Evolutionary conservation across 2,329 filamentous ascomycete species (phyloP).

Genomic region (Anthostomella pinea): DNA sequence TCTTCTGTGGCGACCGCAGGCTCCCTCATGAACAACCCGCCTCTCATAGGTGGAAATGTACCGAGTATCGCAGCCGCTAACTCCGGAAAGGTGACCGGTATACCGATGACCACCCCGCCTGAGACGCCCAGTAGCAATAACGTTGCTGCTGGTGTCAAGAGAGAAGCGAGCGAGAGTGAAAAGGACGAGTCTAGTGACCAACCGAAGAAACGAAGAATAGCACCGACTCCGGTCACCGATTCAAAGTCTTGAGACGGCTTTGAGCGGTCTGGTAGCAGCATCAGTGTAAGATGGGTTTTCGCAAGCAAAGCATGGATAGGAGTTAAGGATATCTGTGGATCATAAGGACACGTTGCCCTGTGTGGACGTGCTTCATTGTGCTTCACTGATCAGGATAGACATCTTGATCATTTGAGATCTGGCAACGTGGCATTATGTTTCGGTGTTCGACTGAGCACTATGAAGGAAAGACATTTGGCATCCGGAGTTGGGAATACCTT

Average conservation of each 20-base stretch:
- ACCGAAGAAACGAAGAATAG: slow-evolving; percentile 68
- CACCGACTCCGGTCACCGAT: slow-evolving; percentile 57
- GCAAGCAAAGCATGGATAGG: slow-evolving; percentile 11
- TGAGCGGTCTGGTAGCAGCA: too few relatives aligned
- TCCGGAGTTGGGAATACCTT: slow-evolving; percentile 9
- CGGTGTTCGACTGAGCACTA: not conserved
- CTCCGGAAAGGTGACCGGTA: slow-evolving; percentile 57
- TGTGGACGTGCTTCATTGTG: slow-evolving; percentile 1
- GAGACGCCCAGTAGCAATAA: slow-evolving; percentile 72
- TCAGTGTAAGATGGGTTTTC: not conserved
- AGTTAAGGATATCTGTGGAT: slow-evolving; percentile 8
- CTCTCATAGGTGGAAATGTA: slow-evolving; percentile 73
- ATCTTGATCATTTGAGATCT: not conserved
- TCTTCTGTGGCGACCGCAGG: slow-evolving; percentile 73
- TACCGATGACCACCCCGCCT: slow-evolving; percentile 85
- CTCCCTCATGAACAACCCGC: slow-evolving; percentile 70
- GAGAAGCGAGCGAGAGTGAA: slow-evolving; percentile 55
- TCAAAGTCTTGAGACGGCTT: slow-evolving; percentile 7
- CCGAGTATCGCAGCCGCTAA: slow-evolving; percentile 74
- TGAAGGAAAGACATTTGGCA: slow-evolving; percentile 1
- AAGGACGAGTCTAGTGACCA: slow-evolving; percentile 48
- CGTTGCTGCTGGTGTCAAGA: slow-evolving; percentile 47
- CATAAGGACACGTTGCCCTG: not conserved
- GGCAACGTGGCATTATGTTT: not conserved
- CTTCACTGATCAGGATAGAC: slow-evolving; percentile 6